These are phyloP conservation scores for Termitomyces sp. DNA, from an alignment of 768 basidiomycete species.

Conservation along the genomic window DNA sequence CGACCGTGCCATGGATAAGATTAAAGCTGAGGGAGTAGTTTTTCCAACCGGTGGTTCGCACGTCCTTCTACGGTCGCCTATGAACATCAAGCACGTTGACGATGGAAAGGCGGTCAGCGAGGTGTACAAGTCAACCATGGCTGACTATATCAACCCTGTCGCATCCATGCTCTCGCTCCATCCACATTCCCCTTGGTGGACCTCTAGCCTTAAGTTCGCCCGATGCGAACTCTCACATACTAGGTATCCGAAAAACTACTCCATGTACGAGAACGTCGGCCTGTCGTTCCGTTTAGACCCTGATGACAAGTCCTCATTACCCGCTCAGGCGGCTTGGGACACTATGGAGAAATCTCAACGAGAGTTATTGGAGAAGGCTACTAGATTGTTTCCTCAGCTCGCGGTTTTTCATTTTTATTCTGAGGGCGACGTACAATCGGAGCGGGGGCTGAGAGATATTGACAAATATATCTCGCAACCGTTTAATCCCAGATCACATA, in stretches of 20 bases:
- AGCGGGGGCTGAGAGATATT: neutral
- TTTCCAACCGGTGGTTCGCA: constrained; percentile 4
- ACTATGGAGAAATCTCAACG: constrained; percentile 4
- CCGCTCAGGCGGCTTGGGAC: constrained; percentile 2
- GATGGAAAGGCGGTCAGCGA: constrained; percentile 9
- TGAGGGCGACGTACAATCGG: neutral
- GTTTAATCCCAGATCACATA: neutral
- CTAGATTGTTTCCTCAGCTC: constrained; percentile 3
- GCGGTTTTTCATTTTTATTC: constrained; percentile 12
- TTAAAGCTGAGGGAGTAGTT: neutral
- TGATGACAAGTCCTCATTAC: neutral
- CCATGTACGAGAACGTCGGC: constrained; percentile 4
- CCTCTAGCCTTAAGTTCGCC: constrained; percentile 4
- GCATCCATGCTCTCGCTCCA: constrained; percentile 13
- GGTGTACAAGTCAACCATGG: constrained; percentile 2
- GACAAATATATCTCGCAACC: neutral
- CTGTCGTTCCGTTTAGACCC: neutral
- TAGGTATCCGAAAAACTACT: neutral
- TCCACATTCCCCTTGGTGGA: constrained; percentile 9
- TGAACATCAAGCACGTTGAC: constrained; percentile 4
- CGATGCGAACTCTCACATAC: neutral
- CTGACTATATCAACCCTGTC: neutral
- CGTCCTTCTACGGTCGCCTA: neutral
- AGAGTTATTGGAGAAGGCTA: neutral
- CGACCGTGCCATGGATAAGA: neutral